Evolutionary conservation across 345 rosid species (phyloP), one percentile per base, ranked within the genome.

Genomic region (Passiflora organensis): DNA sequence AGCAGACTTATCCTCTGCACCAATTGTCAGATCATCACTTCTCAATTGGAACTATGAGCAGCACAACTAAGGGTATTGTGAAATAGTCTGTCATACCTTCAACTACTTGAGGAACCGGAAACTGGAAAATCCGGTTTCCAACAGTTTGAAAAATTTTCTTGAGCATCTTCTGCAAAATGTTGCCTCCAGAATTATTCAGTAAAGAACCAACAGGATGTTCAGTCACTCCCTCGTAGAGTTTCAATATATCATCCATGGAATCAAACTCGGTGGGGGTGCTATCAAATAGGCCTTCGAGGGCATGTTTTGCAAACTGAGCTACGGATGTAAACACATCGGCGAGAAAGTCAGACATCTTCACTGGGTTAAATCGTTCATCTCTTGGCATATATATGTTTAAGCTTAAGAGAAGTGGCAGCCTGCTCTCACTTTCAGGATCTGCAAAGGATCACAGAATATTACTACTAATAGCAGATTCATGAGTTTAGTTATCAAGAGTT

Each of bases 311-410:
- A 48, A 77, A 24, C 28, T 83, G 91, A 64, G 67, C 80, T 0
- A 85, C 46, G 0, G 87, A 66, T 71, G 82, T 80, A 18, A 85
- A 53, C 44, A 78, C 81, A 61, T 74, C 72, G 6, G 70, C 80
- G 2, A 88, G 72, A 51, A 85, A 80, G 48, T 80, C 84, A n/a
- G 85, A 66, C 78, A 78, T 62, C 78, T 89, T 89, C 66, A 79
- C 42, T 48, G 76, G 89, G 53, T 89, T 78, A 60, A 86, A 89
- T 48, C 80, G 71, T 68, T 89, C 97, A 32, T 89, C 97, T 61
- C 95, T 65, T 0, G 97, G 97, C n/a, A 89, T 86, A 44, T 89
- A 82, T 36, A 82, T 68, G 68, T 69, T 68, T 25, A 86, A 32
- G 70, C 81, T 77, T 18, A 34, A 32, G 0, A 63, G 51, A 24